Conservation (phyloP, 495 filamentous ascomycete species). For the Podospora australis region DNA sequence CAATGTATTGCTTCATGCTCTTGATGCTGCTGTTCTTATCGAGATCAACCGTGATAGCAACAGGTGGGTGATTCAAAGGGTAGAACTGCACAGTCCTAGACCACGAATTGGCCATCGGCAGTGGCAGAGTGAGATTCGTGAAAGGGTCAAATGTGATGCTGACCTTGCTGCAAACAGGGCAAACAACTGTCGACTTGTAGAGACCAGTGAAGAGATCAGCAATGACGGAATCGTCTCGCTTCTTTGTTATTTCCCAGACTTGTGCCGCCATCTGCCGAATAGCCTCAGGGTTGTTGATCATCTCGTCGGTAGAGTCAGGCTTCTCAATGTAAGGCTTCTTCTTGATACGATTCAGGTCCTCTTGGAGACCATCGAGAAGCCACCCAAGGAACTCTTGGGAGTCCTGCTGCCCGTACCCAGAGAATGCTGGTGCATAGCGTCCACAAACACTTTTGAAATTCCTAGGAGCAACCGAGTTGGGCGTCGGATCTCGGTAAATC, state of each 20-base stretch:
- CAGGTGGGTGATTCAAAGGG: constrained; percentile 56
- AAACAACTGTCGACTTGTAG: constrained; percentile 95
- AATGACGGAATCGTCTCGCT: constrained; percentile 88
- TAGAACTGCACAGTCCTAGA: constrained; percentile 65
- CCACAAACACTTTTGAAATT: constrained; percentile 78
- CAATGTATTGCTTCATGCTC: constrained; percentile 69
- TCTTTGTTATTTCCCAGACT: constrained; percentile 87
- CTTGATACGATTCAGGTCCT: constrained; percentile 86
- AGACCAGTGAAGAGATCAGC: constrained; percentile 93
- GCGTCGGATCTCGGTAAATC: constrained; percentile 59
- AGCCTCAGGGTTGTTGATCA: constrained; percentile 72
- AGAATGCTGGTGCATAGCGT: constrained; percentile 73
- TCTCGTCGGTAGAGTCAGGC: constrained; percentile 94
- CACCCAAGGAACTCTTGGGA: constrained; percentile 98
- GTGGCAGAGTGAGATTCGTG: constrained; percentile 84
- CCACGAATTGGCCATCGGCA: constrained; percentile 79
- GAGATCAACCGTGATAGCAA: constrained; percentile 75
- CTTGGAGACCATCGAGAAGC: constrained; percentile 86
- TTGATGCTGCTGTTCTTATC: constrained; percentile 73
- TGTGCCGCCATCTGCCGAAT: constrained; percentile 77
- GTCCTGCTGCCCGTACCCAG: constrained; percentile 93
- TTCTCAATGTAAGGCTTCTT: constrained; percentile 98
- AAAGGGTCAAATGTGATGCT: constrained; percentile 99
- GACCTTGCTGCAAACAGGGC: constrained; percentile 85
- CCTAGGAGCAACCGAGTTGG: constrained; percentile 60